Evolutionary conservation across 371 early-diverging fungal genomes (phyloP).

Genomic region (Mucor indicus): DNA sequence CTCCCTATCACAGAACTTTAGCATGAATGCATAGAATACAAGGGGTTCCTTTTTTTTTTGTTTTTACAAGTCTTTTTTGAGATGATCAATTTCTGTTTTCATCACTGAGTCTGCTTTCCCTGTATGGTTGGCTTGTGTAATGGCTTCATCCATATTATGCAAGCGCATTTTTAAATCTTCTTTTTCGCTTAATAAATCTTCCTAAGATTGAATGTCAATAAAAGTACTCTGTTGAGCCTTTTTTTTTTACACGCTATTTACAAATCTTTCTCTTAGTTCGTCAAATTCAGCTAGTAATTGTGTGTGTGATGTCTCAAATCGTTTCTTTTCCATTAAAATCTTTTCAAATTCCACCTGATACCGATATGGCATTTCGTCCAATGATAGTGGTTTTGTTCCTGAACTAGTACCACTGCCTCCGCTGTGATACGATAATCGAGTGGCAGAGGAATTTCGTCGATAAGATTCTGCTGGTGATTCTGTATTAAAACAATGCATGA

Average conservation of each 20-base stretch:
- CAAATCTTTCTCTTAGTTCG: constrained; percentile 55
- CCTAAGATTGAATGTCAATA: too few relatives aligned
- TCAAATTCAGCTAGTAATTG: constrained; percentile 52
- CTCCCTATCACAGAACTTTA: too few relatives aligned
- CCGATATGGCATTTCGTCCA: constrained; percentile 41
- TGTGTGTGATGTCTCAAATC: constrained; percentile 52
- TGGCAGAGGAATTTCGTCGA: constrained; percentile 25
- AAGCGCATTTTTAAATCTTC: constrained; percentile 61
- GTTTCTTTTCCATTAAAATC: constrained; percentile 47
- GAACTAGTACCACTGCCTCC: constrained; percentile 26
- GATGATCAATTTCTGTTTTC: constrained; percentile 82
- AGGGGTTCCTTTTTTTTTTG: too few relatives aligned
- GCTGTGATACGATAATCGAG: too few relatives aligned
- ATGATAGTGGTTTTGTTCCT: constrained; percentile 17
- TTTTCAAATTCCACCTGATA: constrained; percentile 41
- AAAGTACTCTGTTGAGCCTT: too few relatives aligned
- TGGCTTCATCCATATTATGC: constrained; percentile 66
- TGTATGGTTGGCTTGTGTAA: constrained; percentile 64
- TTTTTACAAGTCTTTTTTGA: constrained; percentile 81
- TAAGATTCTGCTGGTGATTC: too few relatives aligned
- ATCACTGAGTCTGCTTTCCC: constrained; percentile 84
- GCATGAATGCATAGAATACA: too few relatives aligned
- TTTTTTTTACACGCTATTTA: constrained; percentile 31
- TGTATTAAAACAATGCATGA: constrained; percentile 45
- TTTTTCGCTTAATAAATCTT: constrained; percentile 62